These are phyloP conservation scores for Moesziomyces parantarcticus DNA, from an alignment of 1,284 basidiomycete species.

Conservation along the genomic window DNA sequence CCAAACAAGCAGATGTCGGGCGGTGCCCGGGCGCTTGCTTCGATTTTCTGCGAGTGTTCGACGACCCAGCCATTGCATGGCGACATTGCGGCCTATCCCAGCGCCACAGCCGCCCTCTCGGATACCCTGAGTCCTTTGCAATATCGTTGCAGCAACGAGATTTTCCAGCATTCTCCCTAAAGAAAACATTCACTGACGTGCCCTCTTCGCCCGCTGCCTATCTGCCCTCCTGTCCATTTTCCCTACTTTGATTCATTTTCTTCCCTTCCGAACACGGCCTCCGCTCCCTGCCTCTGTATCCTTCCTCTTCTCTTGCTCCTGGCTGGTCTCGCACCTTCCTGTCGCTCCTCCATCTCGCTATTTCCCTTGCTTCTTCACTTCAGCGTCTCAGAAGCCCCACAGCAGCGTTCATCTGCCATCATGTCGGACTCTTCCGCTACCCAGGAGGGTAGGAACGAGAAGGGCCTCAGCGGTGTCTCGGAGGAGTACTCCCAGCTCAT, in stretches of 20 bases:
- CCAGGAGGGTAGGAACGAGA: constrained; percentile 52
- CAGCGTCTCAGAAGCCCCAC: constrained; percentile 8
- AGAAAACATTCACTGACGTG: neutral
- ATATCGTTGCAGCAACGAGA: neutral
- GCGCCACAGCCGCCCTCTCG: too few relatives aligned
- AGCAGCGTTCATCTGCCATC: constrained; percentile 4
- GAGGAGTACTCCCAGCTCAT: constrained; percentile 65
- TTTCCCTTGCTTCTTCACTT: neutral
- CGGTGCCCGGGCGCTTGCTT: too few relatives aligned
- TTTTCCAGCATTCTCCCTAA: neutral
- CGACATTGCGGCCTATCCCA: too few relatives aligned
- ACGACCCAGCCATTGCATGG: too few relatives aligned
- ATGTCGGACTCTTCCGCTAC: constrained; percentile 57
- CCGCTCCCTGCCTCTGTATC: neutral
- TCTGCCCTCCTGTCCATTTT: constrained; percentile 1
- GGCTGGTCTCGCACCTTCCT: neutral
- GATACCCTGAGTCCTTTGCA: too few relatives aligned
- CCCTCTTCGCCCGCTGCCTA: neutral
- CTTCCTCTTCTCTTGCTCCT: neutral
- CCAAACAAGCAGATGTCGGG: too few relatives aligned
- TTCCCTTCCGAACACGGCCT: neutral
- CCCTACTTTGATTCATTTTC: neutral
- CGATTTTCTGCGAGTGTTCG: too few relatives aligned
- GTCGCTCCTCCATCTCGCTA: neutral
- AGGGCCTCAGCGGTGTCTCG: constrained; percentile 36